Conservation (phyloP, 2,329 filamentous ascomycete genomes). For the Colletotrichum sp. region DNA sequence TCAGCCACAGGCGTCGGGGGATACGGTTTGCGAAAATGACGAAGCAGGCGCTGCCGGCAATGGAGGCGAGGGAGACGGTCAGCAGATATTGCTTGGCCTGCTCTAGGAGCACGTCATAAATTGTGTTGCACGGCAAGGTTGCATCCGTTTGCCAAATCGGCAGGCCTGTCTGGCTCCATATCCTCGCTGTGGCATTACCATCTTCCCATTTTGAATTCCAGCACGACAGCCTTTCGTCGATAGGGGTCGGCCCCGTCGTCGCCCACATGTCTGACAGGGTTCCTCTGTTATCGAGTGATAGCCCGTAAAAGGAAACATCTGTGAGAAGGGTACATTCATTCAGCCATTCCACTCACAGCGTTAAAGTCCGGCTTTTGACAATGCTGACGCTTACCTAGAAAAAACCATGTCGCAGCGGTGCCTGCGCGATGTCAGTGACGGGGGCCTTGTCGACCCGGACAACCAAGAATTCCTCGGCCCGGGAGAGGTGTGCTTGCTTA, state of each 20-base stretch:
- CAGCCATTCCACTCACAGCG: neutral
- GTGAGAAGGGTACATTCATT: conserved; percentile 26
- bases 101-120: conserved; percentile 55
- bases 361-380: neutral
- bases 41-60: conserved; percentile 53
- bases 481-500: neutral
- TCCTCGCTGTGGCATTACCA: conserved; percentile 47
- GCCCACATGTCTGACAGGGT: conserved; percentile 48
- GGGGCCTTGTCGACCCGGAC: neutral
- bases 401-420: conserved; percentile 57
- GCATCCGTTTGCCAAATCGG: conserved; percentile 56
- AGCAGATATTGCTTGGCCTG: conserved; percentile 58
- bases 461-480: neutral
- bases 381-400: conserved; percentile 26
- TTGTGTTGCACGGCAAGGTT: conserved; percentile 53
- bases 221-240: conserved; percentile 45
- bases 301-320: conserved; percentile 60
- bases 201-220: conserved; percentile 49
- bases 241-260: conserved; percentile 32
- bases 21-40: conserved; percentile 52
- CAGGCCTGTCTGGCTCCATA: conserved; percentile 42
- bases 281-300: conserved; percentile 51
- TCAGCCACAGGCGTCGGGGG: conserved; percentile 54
- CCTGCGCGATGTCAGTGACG: conserved; percentile 19
- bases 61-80: conserved; percentile 56